Evolutionary conservation across 2,329 filamentous ascomycete species (phyloP).

Genomic region (Cytospora chrysosperma): DNA sequence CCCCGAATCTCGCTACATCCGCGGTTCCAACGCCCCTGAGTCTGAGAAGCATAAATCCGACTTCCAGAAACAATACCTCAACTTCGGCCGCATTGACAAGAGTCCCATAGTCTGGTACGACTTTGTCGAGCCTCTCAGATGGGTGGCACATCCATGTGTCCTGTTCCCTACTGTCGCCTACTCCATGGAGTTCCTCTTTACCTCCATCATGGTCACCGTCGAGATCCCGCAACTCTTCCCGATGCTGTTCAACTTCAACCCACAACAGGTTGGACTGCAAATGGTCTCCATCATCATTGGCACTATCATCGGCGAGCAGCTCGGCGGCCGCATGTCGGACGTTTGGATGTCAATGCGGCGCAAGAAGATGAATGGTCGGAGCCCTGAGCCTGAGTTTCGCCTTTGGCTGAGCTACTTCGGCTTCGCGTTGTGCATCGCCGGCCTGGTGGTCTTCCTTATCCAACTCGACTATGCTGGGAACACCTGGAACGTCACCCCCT

Average conservation of each 20-base stretch:
- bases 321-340: conserved; percentile 54
- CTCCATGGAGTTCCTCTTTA: conserved; percentile 57
- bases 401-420: conserved; percentile 58
- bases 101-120: conserved; percentile 47
- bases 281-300: conserved; percentile 58
- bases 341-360: conserved; percentile 48
- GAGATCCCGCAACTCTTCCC: conserved; percentile 60
- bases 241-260: conserved; percentile 54
- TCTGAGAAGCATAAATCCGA: conserved; percentile 33
- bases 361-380: conserved; percentile 28
- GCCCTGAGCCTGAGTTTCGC: conserved; percentile 49
- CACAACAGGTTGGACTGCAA: conserved; percentile 58
- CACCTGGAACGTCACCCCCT: conserved; percentile 56
- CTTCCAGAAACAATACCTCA: conserved; percentile 46
- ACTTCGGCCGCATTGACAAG: conserved; percentile 50
- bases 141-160: conserved; percentile 47
- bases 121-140: conserved; percentile 48
- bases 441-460: conserved; percentile 54
- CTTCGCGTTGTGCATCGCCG: conserved; percentile 48
- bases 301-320: conserved; percentile 56
- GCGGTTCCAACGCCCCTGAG: conserved; percentile 31
- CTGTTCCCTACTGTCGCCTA: conserved; percentile 53
- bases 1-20: conserved; percentile 55
- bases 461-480: conserved; percentile 44
- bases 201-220: conserved; percentile 52